Base-by-base conservation (phyloP, 257 asterid genomes). In the Fraxinus cuspidata region DNA sequence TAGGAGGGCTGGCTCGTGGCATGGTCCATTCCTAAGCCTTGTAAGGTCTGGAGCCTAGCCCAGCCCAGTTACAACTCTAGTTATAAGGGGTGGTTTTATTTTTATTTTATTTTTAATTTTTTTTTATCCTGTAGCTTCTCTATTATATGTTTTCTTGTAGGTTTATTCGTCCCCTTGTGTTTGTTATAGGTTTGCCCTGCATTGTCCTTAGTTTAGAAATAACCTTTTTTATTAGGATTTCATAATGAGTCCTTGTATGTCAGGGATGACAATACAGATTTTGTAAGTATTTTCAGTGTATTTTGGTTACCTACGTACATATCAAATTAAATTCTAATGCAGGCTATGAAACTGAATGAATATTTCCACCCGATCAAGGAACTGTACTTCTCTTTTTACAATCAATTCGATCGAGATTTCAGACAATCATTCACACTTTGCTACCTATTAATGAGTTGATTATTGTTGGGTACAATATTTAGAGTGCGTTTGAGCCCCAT, bases 311-410 rank as follows among this genome's bases (percentile, higher is more conserved):
- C 67, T 60, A 31, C 16, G 25, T 23, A 18, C 27, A 53, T 53
- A 19, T 53, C 27, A n/a, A 18, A 19, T 53, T 19, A 16, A 53
- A 25, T 34, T 4, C n/a, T 34, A 68, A 70, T 51, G 70, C 31
- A 64, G 35, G 71, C 40, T 71, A 34, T 75, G 77, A 31, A 73
- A 5, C 40, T 29, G 60, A 63, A 40, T n/a, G 27, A 37, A 47
- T 71, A 8, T 64, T 47, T 16, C 72, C 68, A 37, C 34, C 34
- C 19, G 53, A 28, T 37, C 65, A 28, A 53, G n/a, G 19, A 72
- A 37, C 23, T 18, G 12, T 66, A 28, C 23, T 18, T 76, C 66
- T 72, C 67, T 15, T 42, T 74, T 34, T 44, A n/a, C 28, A 28
- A 11, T 76, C 74, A 38, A 58, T 38, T 70, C 40, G 60, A 77